Evolutionary conservation across 73 alveolate species (phyloP).

Genomic region (Tetrahymena elliotti): DNA sequence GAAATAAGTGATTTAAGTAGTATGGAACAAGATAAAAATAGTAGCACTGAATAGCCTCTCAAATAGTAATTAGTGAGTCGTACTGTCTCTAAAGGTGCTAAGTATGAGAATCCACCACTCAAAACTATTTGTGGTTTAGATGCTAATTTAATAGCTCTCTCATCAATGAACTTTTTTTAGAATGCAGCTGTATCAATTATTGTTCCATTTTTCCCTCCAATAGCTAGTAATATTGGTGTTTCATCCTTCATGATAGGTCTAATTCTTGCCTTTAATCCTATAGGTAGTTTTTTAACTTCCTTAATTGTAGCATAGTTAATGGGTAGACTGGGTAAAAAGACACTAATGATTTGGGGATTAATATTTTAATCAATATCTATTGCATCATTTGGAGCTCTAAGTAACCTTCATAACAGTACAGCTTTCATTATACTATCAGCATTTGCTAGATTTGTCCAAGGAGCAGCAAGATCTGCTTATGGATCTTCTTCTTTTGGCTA

Average conservation of each 20-base stretch:
- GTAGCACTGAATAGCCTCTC: background rate
- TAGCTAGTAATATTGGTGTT: background rate
- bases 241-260: background rate
- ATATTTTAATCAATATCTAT: background rate
- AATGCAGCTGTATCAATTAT: background rate
- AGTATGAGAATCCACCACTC: background rate
- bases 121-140: background rate
- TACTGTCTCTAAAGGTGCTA: background rate
- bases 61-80: background rate
- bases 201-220: background rate
- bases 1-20: too few species aligned
- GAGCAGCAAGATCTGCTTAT: conserved; percentile 3
- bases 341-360: background rate
- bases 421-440: background rate
- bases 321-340: background rate
- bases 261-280: background rate
- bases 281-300: background rate
- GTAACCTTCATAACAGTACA: background rate
- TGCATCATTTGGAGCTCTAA: background rate
- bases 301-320: background rate
- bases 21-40: background rate
- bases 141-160: background rate
- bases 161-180: background rate
- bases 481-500: background rate
- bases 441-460: background rate